A percentile compares a stretch with the other conserved stretches of the same genome.
Conservation (phyloP, 352 stramenopile genomes). For the Elongisporangium senticosum region DNA sequence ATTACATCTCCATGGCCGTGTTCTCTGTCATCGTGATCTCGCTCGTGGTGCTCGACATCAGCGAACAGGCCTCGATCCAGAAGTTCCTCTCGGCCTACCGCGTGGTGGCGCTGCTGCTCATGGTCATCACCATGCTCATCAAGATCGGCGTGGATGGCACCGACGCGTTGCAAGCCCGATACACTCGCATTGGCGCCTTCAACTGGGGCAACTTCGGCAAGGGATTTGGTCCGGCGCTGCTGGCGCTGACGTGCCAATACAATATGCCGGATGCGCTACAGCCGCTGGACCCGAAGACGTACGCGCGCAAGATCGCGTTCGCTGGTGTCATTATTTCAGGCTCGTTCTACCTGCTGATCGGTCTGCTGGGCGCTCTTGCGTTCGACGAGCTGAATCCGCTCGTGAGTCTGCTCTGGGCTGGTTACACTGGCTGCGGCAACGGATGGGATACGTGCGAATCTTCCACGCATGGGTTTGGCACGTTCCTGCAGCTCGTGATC, state of each 20-base stretch:
- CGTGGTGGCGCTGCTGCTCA: constrained; percentile 70
- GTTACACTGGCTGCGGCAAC: constrained; percentile 76
- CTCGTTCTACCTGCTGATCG: constrained; percentile 69
- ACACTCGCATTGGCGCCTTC: constrained; percentile 39
- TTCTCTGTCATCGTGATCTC: constrained; percentile 70
- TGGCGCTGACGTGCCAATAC: constrained; percentile 87
- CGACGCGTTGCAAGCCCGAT: constrained; percentile 32
- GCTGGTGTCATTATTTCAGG: constrained; percentile 55
- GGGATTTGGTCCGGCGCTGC: constrained; percentile 70
- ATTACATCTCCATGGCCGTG: constrained; percentile 74
- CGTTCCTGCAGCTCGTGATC: constrained; percentile 71
- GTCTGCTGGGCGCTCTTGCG: constrained; percentile 59
- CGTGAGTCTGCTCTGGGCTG: constrained; percentile 73
- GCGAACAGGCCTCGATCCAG: constrained; percentile 74
- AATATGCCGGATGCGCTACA: constrained; percentile 83
- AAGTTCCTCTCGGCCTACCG: constrained; percentile 80
- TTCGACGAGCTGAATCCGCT: constrained; percentile 81
- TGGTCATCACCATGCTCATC: constrained; percentile 70
- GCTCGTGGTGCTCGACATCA: constrained; percentile 83
- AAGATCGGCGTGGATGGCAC: constrained; percentile 62
- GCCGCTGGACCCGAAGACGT: constrained; percentile 64
- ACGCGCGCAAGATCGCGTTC: constrained; percentile 60
- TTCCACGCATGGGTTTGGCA: constrained; percentile 21
- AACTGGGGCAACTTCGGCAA: constrained; percentile 83
- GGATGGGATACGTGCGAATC: constrained; percentile 50